Conservation (phyloP, 805 yeast species). For the Yamadazyma kitorensis region DNA sequence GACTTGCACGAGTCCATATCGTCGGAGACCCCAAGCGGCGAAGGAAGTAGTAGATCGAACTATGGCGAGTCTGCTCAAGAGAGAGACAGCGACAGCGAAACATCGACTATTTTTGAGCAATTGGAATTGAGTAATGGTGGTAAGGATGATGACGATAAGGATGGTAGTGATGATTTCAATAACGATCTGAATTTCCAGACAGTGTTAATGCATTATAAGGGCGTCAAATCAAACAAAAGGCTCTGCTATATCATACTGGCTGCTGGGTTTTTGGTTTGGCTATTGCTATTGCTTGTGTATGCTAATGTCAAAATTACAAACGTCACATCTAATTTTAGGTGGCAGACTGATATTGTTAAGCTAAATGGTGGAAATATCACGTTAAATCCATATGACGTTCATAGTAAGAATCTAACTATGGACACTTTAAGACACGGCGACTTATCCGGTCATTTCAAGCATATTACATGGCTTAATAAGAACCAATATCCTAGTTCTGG, state of each 20-base stretch:
- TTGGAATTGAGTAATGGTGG: not conserved
- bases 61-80: no score
- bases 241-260: not conserved
- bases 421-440: constrained; percentile 21
- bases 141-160: not conserved
- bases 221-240: constrained; percentile 8
- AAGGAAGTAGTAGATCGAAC: not conserved
- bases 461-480: constrained; percentile 27
- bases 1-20: not conserved
- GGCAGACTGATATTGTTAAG: constrained; percentile 9
- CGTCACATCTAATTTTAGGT: constrained; percentile 4
- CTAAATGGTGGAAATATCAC: constrained; percentile 29
- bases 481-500: constrained; percentile 28
- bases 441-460: constrained; percentile 15
- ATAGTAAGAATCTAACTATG: constrained; percentile 27
- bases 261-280: constrained; percentile 7
- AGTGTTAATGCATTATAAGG: constrained; percentile 16
- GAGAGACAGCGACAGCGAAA: constrained; percentile 1
- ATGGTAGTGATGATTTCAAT: constrained; percentile 19
- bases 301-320: constrained; percentile 9
- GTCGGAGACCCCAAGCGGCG: not conserved
- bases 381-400: constrained; percentile 26
- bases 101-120: constrained; percentile 7
- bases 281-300: constrained; percentile 7
- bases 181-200: constrained; percentile 21